Base-by-base conservation (phyloP, 176 grass and related monocot species). In the Oryza nivara region DNA sequence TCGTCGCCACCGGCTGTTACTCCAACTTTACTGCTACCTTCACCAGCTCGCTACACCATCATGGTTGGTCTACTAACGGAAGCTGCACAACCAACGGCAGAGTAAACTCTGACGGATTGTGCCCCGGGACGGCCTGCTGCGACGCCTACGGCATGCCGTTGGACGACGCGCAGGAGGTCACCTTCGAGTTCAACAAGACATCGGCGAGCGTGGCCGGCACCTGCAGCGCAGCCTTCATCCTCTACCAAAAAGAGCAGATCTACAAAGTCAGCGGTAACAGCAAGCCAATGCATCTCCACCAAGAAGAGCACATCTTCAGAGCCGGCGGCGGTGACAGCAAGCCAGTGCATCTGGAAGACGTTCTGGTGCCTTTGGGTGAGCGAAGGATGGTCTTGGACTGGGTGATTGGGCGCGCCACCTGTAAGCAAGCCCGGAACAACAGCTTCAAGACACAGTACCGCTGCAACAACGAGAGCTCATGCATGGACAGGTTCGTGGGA, bases 331-430 rank as follows among this genome's bases (percentile, higher is more conserved):
- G 36, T 9, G 63, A 20, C 3, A 7, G 19, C 0, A 0, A 0
- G 16, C 1, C 1, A 13, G 46, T 38, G 5, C 36, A 5, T 1
- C 36, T 38, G 5, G 5, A 38, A 38, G 36, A 38, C 36, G 36
- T 5, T 4, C 36, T 1, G 5, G 36, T 2, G 61, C 19, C 9
- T 0, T 20, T 0, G 3, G 23, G 2, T 4, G 32, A 77, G 15
- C 78, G 20, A 34, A 67, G 9, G 67, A 89, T 89, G 83, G 19
- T 71, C 56, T 72, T 89, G 88, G 83, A 89, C 54, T 89, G 88
- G 88, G 66, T 56, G 47, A 16, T 89, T 23, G 78, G 15, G 45
- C 0, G 0, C n/a, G 19, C 0, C 22, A 82, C 52, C 2, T 85
- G 88, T 22, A 11, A 71, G 0, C 45, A 74, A n/a, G 51, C 82